Percentiles rank a stretch among this genome's conserved stretches.
These are phyloP conservation scores for Geoglossum glabrum DNA, from an alignment of 495 filamentous ascomycete genomes.

Conservation along the genomic window DNA sequence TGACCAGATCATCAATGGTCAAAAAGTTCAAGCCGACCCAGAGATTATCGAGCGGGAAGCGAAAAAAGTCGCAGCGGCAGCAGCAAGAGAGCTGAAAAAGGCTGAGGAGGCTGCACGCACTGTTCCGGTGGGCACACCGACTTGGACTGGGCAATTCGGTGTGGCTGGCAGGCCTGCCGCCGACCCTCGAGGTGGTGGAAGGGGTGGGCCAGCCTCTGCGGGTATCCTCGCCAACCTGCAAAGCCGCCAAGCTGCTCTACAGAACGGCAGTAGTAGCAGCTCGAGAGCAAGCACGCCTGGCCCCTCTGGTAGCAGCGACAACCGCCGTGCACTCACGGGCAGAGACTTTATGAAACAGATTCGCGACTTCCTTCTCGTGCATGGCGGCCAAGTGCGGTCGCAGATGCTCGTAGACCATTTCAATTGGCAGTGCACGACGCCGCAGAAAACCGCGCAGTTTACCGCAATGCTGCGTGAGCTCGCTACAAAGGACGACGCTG, in stretches of 20 bases:
- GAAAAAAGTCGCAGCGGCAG: conserved; percentile 52
- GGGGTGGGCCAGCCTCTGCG: conserved; percentile 28
- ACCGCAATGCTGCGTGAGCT: conserved; percentile 39
- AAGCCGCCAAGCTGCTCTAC: conserved; percentile 27
- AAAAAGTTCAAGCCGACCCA: conserved; percentile 42
- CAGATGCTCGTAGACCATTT: conserved; percentile 71
- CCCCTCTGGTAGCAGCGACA: conserved; percentile 18
- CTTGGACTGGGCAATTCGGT: conserved; percentile 80
- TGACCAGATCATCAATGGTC: conserved; percentile 62
- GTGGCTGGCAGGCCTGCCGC: conserved; percentile 38
- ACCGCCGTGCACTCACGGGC: conserved; percentile 13
- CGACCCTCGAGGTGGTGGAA: conserved; percentile 10
- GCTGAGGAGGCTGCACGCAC: conserved; percentile 49
- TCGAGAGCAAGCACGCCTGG: not conserved
- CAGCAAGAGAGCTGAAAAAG: conserved; percentile 48
- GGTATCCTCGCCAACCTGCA: conserved; percentile 40
- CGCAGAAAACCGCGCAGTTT: conserved; percentile 37
- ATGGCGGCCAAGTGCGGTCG: conserved; percentile 50
- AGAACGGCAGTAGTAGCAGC: conserved; percentile 8
- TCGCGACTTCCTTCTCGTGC: conserved; percentile 45
- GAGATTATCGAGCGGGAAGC: conserved; percentile 67
- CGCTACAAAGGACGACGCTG: conserved; percentile 32
- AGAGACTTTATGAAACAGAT: conserved; percentile 55
- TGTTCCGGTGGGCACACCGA: conserved; percentile 65
- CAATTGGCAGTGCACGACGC: conserved; percentile 35